A percentile compares a stretch with the other conserved stretches of the same genome.
These are phyloP conservation scores for Dipteronia dyeriana DNA, from an alignment of 345 rosid genomes.

Conservation along the genomic window DNA sequence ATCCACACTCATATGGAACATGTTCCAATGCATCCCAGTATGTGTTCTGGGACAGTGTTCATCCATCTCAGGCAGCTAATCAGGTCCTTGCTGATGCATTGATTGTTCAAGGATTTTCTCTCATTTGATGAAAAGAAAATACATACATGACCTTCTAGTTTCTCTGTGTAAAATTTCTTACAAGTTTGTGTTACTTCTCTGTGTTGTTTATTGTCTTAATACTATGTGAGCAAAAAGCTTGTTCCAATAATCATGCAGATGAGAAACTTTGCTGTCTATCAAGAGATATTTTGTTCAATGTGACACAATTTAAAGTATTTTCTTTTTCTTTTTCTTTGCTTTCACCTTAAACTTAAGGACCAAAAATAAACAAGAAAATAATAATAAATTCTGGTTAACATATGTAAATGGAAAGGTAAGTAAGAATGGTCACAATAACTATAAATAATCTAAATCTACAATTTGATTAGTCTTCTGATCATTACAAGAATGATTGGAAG, in stretches of 20 bases:
- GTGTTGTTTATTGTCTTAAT: conserved; percentile 9
- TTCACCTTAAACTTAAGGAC: not conserved
- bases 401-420: too few relatives aligned
- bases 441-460: too few relatives aligned
- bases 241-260: not conserved
- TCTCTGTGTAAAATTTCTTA: not conserved
- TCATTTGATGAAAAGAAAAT: conserved; percentile 28
- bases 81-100: conserved; percentile 72
- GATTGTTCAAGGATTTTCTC: conserved; percentile 66
- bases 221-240: not conserved
- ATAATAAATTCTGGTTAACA: too few relatives aligned
- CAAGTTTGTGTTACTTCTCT: not conserved
- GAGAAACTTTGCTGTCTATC: not conserved
- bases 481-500: too few relatives aligned
- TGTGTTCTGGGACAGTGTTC: conserved; percentile 94
- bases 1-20: conserved; percentile 68
- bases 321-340: not conserved
- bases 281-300: not conserved
- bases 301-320: not conserved
- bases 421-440: too few relatives aligned
- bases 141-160: not conserved
- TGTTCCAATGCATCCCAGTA: conserved; percentile 81
- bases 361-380: not conserved
- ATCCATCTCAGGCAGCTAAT: conserved; percentile 92
- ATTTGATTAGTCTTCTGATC: too few relatives aligned